phyloP scores from a whole-genome alignment of 2,329 filamentous ascomycete genomes.

The Fusarium humuli region DNA sequence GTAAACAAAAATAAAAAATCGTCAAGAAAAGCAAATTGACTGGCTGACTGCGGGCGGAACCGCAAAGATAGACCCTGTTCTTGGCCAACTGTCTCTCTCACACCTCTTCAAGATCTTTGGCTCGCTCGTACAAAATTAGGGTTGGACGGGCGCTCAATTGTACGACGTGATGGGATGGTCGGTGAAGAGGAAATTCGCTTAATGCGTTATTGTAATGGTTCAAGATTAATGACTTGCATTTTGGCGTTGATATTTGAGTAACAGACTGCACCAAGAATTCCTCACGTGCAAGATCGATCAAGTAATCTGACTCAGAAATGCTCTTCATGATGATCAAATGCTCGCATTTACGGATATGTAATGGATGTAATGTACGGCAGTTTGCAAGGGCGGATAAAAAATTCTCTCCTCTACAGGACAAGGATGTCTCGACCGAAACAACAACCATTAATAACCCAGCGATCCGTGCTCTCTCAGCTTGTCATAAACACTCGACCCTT shows the following conservation, averaged over 20 bases:
- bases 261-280: constrained; percentile 23
- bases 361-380: background rate
- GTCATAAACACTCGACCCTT: constrained; percentile 14
- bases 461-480: constrained; percentile 1
- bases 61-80: constrained; percentile 13
- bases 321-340: background rate
- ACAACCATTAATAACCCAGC: background rate
- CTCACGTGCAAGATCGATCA: constrained; percentile 23
- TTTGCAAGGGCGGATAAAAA: background rate
- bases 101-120: constrained; percentile 4
- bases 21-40: background rate
- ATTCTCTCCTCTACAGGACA: background rate
- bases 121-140: constrained; percentile 13
- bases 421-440: background rate
- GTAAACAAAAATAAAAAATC: background rate
- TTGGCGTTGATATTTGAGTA: constrained; percentile 6
- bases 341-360: background rate
- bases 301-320: background rate
- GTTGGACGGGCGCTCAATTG: constrained; percentile 10
- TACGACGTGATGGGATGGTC: background rate
- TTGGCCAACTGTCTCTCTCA: background rate
- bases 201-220: constrained; percentile 4
- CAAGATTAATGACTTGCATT: constrained; percentile 15
- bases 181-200: constrained; percentile 28
- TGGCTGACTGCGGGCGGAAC: constrained; percentile 27